Evolutionary conservation across 495 filamentous ascomycete genomes (phyloP), one percentile per base, ranked within the genome.

Genomic region (Neurospora sp.): DNA sequence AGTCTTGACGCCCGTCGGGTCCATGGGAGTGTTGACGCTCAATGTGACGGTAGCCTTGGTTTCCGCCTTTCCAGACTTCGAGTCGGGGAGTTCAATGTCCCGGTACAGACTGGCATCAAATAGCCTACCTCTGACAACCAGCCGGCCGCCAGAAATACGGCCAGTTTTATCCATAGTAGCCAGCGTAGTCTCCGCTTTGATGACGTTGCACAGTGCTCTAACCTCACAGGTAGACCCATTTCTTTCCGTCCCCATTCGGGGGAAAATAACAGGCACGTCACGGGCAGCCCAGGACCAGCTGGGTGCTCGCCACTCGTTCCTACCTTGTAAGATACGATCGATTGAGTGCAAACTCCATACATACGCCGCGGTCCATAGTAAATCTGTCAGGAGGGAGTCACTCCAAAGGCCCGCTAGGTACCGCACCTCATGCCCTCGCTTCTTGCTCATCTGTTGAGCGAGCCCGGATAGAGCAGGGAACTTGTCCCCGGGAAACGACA

Each of bases 281-380:
- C 53, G 53, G 16, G 22, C 53, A 31, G 75, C 75, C 75, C 75
- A 76, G 7, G 75, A 75, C 73, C 73, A 75, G 8, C 70, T 75
- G 37, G 73, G 75, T 1, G 73, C 75, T 61, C 70, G 68, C 68
- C 70, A 72, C 40, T 61, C 48, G 7, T 31, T 6, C 16, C 22
- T 53, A 9, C 39, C 65, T 41, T 12, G 44, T 65, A 22, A 69
- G 59, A 42, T 22, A 22, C 68, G 71, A 69, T 41, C 42, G 22
- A 61, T 61, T 31, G 20, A 3, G 4, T 39, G 71, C 16, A 31
- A 27, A 40, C n/a, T 61, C 27, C n/a, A 69, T 53, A 6, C 20
- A 40, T 40, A 69, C 69, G 48, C 61, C 12, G 44, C 53, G 2
- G 14, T 69, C 73, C 75, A 76, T 1, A 75, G 73, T 2, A 76